Base-by-base conservation (phyloP, 2,329 filamentous ascomycete species). In the Alternaria ethzedia region DNA sequence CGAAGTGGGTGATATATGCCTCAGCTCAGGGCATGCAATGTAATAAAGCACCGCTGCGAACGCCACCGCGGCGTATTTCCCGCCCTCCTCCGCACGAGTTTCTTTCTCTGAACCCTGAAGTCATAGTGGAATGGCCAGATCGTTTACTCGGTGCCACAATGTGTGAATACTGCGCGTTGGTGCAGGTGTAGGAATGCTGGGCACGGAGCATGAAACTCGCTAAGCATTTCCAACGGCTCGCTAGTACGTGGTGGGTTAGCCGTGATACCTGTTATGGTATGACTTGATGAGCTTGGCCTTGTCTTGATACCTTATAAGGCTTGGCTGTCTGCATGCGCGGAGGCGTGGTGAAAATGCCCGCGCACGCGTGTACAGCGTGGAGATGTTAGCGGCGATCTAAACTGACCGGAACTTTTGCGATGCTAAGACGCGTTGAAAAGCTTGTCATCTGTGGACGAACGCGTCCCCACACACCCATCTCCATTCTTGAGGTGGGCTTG, bases 11-110 rank as follows among this genome's bases (percentile, higher is more conserved):
- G 64, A 65, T 63, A 65, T 67, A 54, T 61, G 65, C 61, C 62
- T 67, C 60, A 66, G 68, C 64, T 69, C 64, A 63, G 75, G 75
- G 74, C 69, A 63, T 23, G 56, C 65, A 63, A 61, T 58, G 68
- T 78, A 77, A 75, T 79, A 78, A 79, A 77, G 75, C 68, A 63
- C 54, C 62, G 59, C 67, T 65, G 56, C 67, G 57, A 70, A 67
- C 55, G 62, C 65, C 61, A 67, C 69, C 54, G 60, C 56, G 60
- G 60, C 64, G 63, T 46, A 63, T 41, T 50, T 61, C 25, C 63
- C 67, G 66, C 64, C 63, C 64, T 28, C 46, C 61, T 54, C 63
- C 60, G 57, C 47, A 46, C 47, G 36, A 50, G 60, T 63, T 54
- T 45, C 63, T 63, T 54, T 65, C 59, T 62, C 49, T 59, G 61